These are phyloP conservation scores for Protostelium mycophagum DNA, from an alignment of 78 protist genomes.

Conservation along the genomic window DNA sequence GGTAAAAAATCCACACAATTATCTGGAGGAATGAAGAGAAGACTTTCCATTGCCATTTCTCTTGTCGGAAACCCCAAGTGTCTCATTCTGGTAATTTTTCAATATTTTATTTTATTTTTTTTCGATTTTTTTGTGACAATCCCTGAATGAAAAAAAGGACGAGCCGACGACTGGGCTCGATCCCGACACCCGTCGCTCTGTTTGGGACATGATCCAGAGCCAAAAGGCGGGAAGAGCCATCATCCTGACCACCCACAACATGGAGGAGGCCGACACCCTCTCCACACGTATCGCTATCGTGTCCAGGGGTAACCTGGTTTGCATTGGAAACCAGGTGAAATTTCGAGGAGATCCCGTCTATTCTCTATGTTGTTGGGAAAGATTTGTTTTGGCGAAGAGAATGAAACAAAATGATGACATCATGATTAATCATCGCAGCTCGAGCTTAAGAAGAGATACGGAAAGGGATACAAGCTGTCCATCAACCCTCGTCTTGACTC, in stretches of 20 bases:
- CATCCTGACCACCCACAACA: conserved; percentile 39
- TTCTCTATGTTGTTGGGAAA: background rate
- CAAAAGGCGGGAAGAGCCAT: conserved; percentile 21
- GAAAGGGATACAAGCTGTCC: background rate
- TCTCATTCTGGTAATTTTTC: background rate
- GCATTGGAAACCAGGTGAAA: conserved; percentile 14
- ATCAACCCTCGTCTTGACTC: background rate
- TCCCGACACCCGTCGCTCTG: conserved; percentile 10
- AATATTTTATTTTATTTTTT: background rate
- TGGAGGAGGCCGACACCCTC: conserved; percentile 50
- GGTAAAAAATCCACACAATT: conserved; percentile 10
- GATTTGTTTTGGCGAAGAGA: background rate
- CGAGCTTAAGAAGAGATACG: background rate
- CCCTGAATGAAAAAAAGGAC: conserved; percentile 4
- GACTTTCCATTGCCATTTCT: conserved; percentile 65
- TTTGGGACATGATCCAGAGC: conserved; percentile 32
- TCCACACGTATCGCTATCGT: conserved; percentile 55
- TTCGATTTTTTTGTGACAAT: background rate
- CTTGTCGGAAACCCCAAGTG: conserved; percentile 29
- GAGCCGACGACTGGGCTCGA: conserved; percentile 62
- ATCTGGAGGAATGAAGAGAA: conserved; percentile 81
- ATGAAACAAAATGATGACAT: too few species aligned
- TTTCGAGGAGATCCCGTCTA: too few species aligned
- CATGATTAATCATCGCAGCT: background rate
- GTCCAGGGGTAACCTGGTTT: conserved; percentile 16